Evolutionary conservation across 768 basidiomycete genomes (phyloP), one percentile per base, ranked within the genome.

Genomic region (Leucogyrophana mollusca): DNA sequence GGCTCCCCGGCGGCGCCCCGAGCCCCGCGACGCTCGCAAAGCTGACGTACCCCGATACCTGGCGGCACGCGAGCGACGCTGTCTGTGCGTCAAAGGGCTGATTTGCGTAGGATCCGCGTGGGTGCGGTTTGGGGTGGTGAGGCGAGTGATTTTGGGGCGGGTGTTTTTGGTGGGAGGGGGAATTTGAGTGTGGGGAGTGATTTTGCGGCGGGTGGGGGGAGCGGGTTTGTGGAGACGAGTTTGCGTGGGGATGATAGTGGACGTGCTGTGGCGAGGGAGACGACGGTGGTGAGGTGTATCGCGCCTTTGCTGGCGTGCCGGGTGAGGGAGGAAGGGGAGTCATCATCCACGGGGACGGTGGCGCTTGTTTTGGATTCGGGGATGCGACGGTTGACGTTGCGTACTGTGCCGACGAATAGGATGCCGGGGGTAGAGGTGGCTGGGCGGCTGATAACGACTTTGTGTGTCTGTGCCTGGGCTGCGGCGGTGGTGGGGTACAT

Each of bases 21-120:
- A 87, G 70, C 18, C 85, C 85, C 64, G 83, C 83, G 9, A 87
- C 74, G 40, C 73, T 76, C 33, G 80, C 73, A 46, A 87, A 87
- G n/a, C 76, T 78, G 27, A 87, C 80, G 52, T 86, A 86, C 2
- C 85, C 85, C 13, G 78, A 71, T 23, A 80, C 74, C 25, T 73
- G 64, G 20, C 70, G 72, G 51, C 83, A 78, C 45, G 76, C 74
- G 24, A 73, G 77, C n/a, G 74, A 74, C 5, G 85, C 85, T 17
- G 72, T 74, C 33, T 79, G 76, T 9, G 78, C 82, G 56, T 87
- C 81, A 70, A 87, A 87, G 3, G 68, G 53, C n/a, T 4, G 62
- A 43, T 17, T 56, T 43, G 14, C 64, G 58, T n/a, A 67, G 64
- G 11, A 56, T 61, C 20, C 65, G 49, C 9, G 61, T 49, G 13